These are phyloP conservation scores for Irpex sp. DNA, from an alignment of 1,284 basidiomycete genomes.

Conservation along the genomic window DNA sequence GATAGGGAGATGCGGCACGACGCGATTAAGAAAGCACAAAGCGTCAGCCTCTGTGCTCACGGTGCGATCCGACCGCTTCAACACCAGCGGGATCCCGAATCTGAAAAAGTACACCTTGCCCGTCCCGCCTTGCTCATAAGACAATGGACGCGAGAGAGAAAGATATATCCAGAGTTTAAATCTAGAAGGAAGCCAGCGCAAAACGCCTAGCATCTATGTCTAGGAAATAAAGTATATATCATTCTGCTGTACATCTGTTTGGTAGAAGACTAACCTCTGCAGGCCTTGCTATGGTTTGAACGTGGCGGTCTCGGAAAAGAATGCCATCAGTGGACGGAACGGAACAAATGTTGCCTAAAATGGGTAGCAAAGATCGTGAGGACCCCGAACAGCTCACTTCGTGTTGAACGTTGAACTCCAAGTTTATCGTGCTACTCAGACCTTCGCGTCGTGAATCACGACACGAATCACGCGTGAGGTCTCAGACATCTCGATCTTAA, in stretches of 20 bases:
- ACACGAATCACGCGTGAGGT: too few species aligned
- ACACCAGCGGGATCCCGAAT: conserved; percentile 19
- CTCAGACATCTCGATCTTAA: too few species aligned
- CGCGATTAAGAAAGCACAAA: conserved; percentile 16
- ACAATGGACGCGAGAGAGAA: neutral
- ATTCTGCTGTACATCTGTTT: neutral
- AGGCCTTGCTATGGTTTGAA: neutral
- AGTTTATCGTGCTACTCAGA: neutral
- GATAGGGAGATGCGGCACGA: conserved; percentile 18
- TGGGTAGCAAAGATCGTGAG: neutral
- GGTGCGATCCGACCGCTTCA: conserved; percentile 15
- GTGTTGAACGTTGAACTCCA: neutral
- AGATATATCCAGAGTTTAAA: neutral
- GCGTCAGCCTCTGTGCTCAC: conserved; percentile 21
- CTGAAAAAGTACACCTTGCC: conserved; percentile 12
- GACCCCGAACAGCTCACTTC: neutral
- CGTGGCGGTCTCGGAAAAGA: neutral
- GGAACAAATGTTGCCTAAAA: neutral
- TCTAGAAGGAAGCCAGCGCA: neutral
- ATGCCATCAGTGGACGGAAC: neutral
- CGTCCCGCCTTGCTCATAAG: neutral
- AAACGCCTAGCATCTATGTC: neutral
- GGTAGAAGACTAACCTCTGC: neutral
- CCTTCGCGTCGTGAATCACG: neutral
- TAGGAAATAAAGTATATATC: neutral